Percentiles rank a stretch among this genome's conserved stretches.
Evolutionary conservation across 805 yeast genomes (phyloP).

Genomic region (Wilhelminamyces savonicus): DNA sequence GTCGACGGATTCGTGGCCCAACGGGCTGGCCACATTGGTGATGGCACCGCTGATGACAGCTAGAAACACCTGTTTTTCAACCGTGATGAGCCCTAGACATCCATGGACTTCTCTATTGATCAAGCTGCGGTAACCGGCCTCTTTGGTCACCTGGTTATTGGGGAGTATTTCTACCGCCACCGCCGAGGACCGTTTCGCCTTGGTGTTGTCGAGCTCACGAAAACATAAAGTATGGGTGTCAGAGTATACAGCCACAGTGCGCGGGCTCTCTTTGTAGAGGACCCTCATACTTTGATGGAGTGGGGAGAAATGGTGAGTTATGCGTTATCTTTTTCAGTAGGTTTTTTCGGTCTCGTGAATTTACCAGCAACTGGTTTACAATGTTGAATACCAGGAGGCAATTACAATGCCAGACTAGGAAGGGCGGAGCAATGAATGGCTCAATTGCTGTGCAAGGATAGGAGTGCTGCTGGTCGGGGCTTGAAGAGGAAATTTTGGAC

Average conservation of each 20-base stretch:
- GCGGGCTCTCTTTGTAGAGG: slow-evolving; percentile 24
- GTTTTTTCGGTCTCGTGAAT: too few species aligned
- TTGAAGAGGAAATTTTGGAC: too few species aligned
- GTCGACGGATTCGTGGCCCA: slow-evolving; percentile 72
- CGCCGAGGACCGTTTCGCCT: slow-evolving; percentile 16
- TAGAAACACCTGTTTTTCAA: slow-evolving; percentile 61
- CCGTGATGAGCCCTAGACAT: slow-evolving; percentile 73
- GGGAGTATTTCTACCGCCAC: slow-evolving; percentile 44
- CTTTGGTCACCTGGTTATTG: slow-evolving; percentile 27
- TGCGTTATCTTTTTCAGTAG: too few species aligned
- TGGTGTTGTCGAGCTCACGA: background rate
- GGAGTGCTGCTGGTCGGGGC: too few species aligned
- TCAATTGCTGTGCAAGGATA: too few species aligned
- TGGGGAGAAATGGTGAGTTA: too few species aligned
- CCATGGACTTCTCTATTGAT: slow-evolving; percentile 46
- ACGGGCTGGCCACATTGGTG: slow-evolving; percentile 73
- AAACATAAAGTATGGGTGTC: background rate
- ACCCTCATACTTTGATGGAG: slow-evolving; percentile 16
- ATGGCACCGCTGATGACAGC: slow-evolving; percentile 71
- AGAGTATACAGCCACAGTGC: slow-evolving; percentile 8
- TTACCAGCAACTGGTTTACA: too few species aligned
- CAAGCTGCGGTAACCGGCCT: slow-evolving; percentile 31
- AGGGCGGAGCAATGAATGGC: too few species aligned
- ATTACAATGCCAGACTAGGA: too few species aligned
- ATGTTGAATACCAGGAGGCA: too few species aligned